Conservation (phyloP, 2,329 filamentous ascomycete genomes). For the Nemania bipapillata region DNA sequence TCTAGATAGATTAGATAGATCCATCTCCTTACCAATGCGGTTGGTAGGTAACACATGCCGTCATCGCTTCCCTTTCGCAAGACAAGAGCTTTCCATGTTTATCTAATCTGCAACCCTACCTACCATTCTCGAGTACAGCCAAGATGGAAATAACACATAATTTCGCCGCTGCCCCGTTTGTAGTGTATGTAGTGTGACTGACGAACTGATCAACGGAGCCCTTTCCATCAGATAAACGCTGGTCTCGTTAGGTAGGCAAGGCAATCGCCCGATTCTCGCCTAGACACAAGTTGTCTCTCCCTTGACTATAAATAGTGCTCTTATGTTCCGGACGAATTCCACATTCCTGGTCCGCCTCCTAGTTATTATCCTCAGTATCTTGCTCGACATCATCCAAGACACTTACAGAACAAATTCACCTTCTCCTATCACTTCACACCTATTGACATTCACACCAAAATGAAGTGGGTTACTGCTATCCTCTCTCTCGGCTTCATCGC, state of each 20-base stretch:
- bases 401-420: background rate
- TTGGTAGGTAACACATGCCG: constrained; percentile 24
- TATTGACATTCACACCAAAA: constrained; percentile 34
- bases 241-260: background rate
- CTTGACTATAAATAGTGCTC: constrained; percentile 29
- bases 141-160: constrained; percentile 26
- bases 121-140: constrained; percentile 25
- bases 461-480: constrained; percentile 45
- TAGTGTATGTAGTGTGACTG: constrained; percentile 21
- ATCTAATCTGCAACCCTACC: constrained; percentile 30
- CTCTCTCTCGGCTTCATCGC: constrained; percentile 45
- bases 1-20: constrained; percentile 2
- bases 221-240: constrained; percentile 17
- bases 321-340: constrained; percentile 14
- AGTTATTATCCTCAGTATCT: constrained; percentile 8
- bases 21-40: constrained; percentile 16
- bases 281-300: constrained; percentile 8
- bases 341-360: constrained; percentile 7
- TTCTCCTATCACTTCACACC: constrained; percentile 1
- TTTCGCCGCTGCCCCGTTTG: constrained; percentile 26
- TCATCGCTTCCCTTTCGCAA: constrained; percentile 24
- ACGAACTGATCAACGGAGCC: constrained; percentile 17
- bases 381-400: constrained; percentile 7
- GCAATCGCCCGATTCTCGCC: constrained; percentile 19
- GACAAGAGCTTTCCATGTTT: constrained; percentile 20